Conservation (phyloP, 805 yeast genomes). For the Ogataea thermomethanolica region DNA sequence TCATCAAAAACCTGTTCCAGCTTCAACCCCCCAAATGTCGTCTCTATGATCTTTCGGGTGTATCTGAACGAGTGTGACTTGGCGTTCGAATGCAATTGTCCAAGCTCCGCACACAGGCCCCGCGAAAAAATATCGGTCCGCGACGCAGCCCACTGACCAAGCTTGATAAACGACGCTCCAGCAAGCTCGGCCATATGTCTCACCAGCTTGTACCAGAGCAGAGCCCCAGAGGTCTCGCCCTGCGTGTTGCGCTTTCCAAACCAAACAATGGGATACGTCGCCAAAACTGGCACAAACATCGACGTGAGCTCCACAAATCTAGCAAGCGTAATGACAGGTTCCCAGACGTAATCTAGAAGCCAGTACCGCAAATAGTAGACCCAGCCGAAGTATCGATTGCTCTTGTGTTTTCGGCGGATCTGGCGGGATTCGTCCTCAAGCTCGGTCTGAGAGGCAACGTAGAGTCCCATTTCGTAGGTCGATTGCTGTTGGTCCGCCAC, state of each 20-base stretch:
- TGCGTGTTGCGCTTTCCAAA: slow-evolving; percentile 43
- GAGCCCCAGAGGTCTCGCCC: slow-evolving; percentile 56
- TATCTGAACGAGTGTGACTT: slow-evolving; percentile 61
- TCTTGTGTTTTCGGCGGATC: slow-evolving; percentile 31
- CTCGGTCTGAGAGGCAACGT: slow-evolving; percentile 56
- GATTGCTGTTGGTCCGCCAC: slow-evolving; percentile 48
- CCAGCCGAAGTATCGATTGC: slow-evolving; percentile 26
- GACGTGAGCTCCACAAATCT: slow-evolving; percentile 66
- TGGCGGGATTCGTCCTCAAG: slow-evolving; percentile 36
- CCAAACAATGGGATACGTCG: slow-evolving; percentile 59
- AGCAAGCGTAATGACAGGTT: slow-evolving; percentile 64
- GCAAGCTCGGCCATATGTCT: slow-evolving; percentile 72
- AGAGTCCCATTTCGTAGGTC: slow-evolving; percentile 69
- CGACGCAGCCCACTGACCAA: slow-evolving; percentile 99
- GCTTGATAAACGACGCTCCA: slow-evolving; percentile 86
- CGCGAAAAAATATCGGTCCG: slow-evolving; percentile 88
- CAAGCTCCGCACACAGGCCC: slow-evolving; percentile 72
- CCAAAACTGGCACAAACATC: slow-evolving; percentile 67
- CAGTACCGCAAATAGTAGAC: slow-evolving; percentile 41
- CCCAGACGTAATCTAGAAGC: slow-evolving; percentile 53
- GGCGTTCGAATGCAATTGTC: slow-evolving; percentile 78
- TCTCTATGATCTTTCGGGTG: slow-evolving; percentile 56
- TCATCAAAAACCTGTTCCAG: slow-evolving; percentile 80
- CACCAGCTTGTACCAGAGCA: slow-evolving; percentile 66
- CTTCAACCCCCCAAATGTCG: slow-evolving; percentile 49